Evolutionary conservation across 441 rosid genomes (phyloP).

Genomic region (Macaranga tanarius): DNA sequence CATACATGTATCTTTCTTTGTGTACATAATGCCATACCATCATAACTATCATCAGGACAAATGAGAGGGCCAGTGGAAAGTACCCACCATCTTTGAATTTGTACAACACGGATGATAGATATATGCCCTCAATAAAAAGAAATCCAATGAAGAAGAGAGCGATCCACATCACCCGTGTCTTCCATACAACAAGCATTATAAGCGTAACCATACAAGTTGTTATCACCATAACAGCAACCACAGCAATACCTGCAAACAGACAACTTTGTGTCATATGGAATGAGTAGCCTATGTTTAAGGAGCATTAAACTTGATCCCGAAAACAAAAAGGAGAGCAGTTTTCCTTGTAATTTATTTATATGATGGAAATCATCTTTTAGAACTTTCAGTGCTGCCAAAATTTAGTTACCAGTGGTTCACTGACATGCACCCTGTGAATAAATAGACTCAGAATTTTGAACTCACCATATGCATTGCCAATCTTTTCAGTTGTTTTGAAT

Average conservation of each 20-base stretch:
- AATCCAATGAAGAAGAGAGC: constrained; percentile 42
- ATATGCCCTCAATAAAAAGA: constrained; percentile 39
- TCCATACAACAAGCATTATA: constrained; percentile 78
- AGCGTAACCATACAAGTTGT: constrained; percentile 62
- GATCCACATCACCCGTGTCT: constrained; percentile 46
- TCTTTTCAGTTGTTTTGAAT: constrained; percentile 52
- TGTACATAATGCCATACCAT: constrained; percentile 70
- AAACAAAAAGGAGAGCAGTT: too few species aligned
- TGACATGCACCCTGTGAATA: not conserved
- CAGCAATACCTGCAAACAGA: constrained; percentile 46
- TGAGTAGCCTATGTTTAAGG: too few species aligned
- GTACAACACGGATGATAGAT: constrained; percentile 53
- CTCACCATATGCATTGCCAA: constrained; percentile 73
- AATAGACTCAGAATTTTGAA: not conserved
- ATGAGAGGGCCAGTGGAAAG: constrained; percentile 51
- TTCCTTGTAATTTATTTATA: too few species aligned
- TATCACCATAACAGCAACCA: constrained; percentile 69
- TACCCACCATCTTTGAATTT: constrained; percentile 68
- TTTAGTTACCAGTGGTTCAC: not conserved
- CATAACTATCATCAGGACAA: constrained; percentile 53
- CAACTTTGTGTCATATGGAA: too few species aligned
- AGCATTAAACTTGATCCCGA: too few species aligned
- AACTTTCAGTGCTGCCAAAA: too few species aligned
- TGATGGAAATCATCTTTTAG: too few species aligned
- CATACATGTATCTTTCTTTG: constrained; percentile 47